These are phyloP conservation scores for Podila verticillata DNA, from an alignment of 192 early-diverging fungal genomes.

Conservation along the genomic window DNA sequence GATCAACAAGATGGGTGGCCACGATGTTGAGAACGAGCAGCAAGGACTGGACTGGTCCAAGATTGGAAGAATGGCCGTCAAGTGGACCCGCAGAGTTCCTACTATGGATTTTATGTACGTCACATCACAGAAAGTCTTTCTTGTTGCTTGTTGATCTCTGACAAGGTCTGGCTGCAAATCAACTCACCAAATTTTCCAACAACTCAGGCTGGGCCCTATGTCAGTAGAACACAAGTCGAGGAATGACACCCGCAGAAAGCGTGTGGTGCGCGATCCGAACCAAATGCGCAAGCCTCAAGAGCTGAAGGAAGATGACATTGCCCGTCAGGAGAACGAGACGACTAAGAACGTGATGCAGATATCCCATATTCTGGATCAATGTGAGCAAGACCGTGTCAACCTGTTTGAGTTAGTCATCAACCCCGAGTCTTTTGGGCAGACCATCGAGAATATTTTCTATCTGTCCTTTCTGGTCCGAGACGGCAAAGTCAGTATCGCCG, in stretches of 20 bases:
- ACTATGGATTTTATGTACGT: conserved; percentile 83
- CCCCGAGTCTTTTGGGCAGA: conserved; percentile 90
- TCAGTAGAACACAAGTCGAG: conserved; percentile 67
- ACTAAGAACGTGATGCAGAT: conserved; percentile 82
- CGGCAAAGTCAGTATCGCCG: conserved; percentile 74
- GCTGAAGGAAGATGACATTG: conserved; percentile 73
- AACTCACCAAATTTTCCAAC: conserved; percentile 1
- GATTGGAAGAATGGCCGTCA: conserved; percentile 63
- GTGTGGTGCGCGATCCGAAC: conserved; percentile 54
- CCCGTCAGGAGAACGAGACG: conserved; percentile 87
- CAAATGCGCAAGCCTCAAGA: conserved; percentile 58
- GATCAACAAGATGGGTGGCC: conserved; percentile 59
- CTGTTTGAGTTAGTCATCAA: conserved; percentile 92
- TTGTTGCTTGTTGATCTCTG: too few relatives aligned
- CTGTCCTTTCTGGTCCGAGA: conserved; percentile 95
- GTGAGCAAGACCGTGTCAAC: conserved; percentile 63
- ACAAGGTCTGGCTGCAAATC: too few relatives aligned
- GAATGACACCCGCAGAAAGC: conserved; percentile 21
- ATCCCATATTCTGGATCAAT: conserved; percentile 58
- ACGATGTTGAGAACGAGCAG: conserved; percentile 60
- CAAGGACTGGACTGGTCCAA: conserved; percentile 65
- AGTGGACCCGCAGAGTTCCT: conserved; percentile 66
- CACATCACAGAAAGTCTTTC: neutral
- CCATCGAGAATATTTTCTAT: conserved; percentile 97
- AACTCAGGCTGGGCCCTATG: conserved; percentile 73